Conservation (phyloP, 2,329 filamentous ascomycete genomes). For the Epichloe scottii region DNA sequence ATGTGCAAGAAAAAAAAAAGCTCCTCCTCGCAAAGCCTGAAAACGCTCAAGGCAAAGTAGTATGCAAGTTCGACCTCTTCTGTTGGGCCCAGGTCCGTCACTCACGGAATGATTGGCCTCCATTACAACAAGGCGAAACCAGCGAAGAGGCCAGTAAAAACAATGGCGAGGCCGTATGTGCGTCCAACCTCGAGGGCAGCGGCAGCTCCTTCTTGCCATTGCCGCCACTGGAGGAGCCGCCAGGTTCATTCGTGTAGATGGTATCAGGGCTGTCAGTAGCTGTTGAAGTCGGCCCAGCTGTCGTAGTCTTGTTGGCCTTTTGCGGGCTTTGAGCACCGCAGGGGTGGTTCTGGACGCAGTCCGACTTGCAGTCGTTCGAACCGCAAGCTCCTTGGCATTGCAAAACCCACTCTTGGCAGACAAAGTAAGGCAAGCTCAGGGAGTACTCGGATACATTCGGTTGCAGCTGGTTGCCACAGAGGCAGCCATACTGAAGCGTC, state of each 20-base stretch:
- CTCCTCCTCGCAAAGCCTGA: neutral
- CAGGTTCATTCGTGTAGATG: slow-evolving; percentile 8
- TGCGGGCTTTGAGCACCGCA: slow-evolving; percentile 15
- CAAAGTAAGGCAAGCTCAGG: slow-evolving; percentile 65
- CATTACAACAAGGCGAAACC: slow-evolving; percentile 28
- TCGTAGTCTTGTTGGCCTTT: slow-evolving; percentile 23
- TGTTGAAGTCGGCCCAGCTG: slow-evolving; percentile 23
- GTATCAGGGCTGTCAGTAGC: slow-evolving; percentile 20
- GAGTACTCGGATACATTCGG: slow-evolving; percentile 70
- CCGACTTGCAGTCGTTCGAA: slow-evolving; percentile 44
- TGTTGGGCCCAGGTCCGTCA: neutral
- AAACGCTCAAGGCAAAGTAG: neutral
- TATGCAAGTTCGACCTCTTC: neutral
- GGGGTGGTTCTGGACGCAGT: slow-evolving; percentile 5
- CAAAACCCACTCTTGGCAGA: slow-evolving; percentile 58
- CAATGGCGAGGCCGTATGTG: slow-evolving; percentile 24
- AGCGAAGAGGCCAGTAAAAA: slow-evolving; percentile 26
- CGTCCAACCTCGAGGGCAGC: slow-evolving; percentile 22
- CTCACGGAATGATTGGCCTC: neutral
- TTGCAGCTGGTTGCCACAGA: slow-evolving; percentile 52
- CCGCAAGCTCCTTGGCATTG: slow-evolving; percentile 68
- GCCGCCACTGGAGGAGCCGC: slow-evolving; percentile 9
- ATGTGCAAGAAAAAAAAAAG: neutral
- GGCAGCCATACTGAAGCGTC: slow-evolving; percentile 55
- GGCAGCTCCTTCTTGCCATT: slow-evolving; percentile 16